These are phyloP conservation scores for Ophiocordyceps camponoti-floridani DNA, from an alignment of 2,329 filamentous ascomycete genomes.

Conservation along the genomic window DNA sequence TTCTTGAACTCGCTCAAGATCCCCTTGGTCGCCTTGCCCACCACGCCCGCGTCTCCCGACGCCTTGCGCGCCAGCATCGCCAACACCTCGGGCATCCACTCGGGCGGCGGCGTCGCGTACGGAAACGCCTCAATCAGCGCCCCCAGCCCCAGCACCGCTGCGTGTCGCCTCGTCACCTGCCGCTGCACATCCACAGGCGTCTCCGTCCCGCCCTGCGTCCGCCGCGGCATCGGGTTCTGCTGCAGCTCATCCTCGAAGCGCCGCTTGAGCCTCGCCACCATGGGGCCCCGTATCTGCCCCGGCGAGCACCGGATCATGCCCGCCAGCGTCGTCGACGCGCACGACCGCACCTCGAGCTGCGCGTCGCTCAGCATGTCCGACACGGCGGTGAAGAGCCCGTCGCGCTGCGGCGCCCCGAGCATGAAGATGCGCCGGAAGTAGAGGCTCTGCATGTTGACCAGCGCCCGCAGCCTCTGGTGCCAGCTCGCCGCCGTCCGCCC, in stretches of 20 bases:
- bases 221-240: constrained; percentile 75
- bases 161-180: constrained; percentile 68
- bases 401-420: constrained; percentile 54
- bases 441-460: constrained; percentile 97
- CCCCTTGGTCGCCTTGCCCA: constrained; percentile 88
- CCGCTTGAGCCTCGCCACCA: constrained; percentile 57
- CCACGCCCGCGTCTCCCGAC: constrained; percentile 74
- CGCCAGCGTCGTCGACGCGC: constrained; percentile 80
- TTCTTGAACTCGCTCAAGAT: constrained; percentile 98
- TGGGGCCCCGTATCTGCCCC: constrained; percentile 54
- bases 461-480: constrained; percentile 86
- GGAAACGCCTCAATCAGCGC: constrained; percentile 91
- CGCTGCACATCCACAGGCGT: constrained; percentile 55
- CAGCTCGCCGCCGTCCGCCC: constrained; percentile 71
- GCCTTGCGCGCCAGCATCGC: constrained; percentile 72
- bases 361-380: constrained; percentile 83
- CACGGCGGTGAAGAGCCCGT: constrained; percentile 77
- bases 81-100: constrained; percentile 86
- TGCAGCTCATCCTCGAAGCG: constrained; percentile 65
- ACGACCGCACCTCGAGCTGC: constrained; percentile 85
- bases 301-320: constrained; percentile 98
- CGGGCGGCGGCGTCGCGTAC: constrained; percentile 79
- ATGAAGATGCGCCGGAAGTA: constrained; percentile 95
- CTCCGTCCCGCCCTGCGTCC: constrained; percentile 41
- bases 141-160: constrained; percentile 79